phyloP scores from a whole-genome alignment of 306 rosid genomes.

The Ochetophila trinervis region DNA sequence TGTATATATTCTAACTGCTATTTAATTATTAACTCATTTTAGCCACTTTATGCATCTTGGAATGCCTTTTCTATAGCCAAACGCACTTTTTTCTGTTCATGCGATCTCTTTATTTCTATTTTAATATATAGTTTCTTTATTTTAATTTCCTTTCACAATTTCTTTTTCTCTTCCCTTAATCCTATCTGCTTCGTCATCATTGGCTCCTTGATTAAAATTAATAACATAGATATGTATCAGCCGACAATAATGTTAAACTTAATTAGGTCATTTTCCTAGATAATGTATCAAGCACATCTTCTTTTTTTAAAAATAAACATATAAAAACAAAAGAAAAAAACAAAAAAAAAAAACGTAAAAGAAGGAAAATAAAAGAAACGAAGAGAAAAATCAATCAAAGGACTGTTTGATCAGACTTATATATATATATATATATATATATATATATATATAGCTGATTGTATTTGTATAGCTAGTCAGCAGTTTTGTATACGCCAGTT shows the following conservation, averaged over 20 bases:
- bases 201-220: background rate
- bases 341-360: too few species aligned
- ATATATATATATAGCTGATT: background rate
- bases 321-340: background rate
- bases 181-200: slow-evolving; percentile 19
- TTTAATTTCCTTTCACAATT: too few species aligned
- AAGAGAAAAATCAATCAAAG: background rate
- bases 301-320: too few species aligned
- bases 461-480: too few species aligned
- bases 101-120: background rate
- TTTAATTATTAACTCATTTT: background rate
- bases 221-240: background rate
- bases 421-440: too few species aligned
- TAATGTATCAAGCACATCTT: too few species aligned
- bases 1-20: background rate
- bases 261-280: too few species aligned
- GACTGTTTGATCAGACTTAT: background rate
- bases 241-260: background rate
- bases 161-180: background rate
- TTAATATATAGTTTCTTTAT: too few species aligned
- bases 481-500: too few species aligned
- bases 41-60: too few species aligned
- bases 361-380: background rate
- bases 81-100: background rate
- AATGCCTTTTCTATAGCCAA: background rate